Conservation (phyloP, 352 stramenopile genomes). For the Phytophthora boehmeriae region DNA sequence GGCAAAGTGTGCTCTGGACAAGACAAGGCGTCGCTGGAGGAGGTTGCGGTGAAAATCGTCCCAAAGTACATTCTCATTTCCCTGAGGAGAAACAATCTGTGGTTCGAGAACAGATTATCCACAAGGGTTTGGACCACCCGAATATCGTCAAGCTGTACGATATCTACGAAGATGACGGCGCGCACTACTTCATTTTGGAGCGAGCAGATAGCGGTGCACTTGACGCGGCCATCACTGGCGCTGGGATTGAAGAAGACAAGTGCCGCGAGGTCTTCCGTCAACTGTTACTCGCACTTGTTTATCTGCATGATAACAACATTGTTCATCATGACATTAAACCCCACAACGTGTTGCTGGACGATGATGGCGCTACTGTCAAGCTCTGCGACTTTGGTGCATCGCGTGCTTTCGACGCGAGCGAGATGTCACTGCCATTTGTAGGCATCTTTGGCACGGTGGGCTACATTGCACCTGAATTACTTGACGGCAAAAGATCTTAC, state of each 20-base stretch:
- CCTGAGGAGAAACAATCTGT: slow-evolving; percentile 76
- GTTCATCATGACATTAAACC: slow-evolving; percentile 93
- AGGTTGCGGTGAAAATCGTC: slow-evolving; percentile 80
- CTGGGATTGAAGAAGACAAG: slow-evolving; percentile 53
- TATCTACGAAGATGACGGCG: slow-evolving; percentile 72
- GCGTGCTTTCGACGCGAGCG: slow-evolving; percentile 58
- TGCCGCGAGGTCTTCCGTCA: slow-evolving; percentile 65
- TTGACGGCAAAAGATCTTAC: slow-evolving; percentile 58
- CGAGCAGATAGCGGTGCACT: slow-evolving; percentile 63
- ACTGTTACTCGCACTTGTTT: slow-evolving; percentile 65
- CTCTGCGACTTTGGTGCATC: slow-evolving; percentile 88
- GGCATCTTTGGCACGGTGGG: slow-evolving; percentile 75
- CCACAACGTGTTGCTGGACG: slow-evolving; percentile 75
- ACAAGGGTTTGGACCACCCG: slow-evolving; percentile 65
- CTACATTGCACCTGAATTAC: slow-evolving; percentile 73
- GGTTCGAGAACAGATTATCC: slow-evolving; percentile 73
- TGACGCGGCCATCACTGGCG: slow-evolving; percentile 52
- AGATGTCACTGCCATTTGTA: slow-evolving; percentile 60
- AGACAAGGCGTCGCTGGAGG: slow-evolving; percentile 50
- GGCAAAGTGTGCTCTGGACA: slow-evolving; percentile 66
- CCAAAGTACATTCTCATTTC: slow-evolving; percentile 77
- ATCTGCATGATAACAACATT: slow-evolving; percentile 77
- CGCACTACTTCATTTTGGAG: slow-evolving; percentile 80
- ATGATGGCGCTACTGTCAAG: slow-evolving; percentile 56
- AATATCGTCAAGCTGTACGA: slow-evolving; percentile 82